Conservation (phyloP, 73 alveolate species). For the Tetrahymena malaccensis region DNA sequence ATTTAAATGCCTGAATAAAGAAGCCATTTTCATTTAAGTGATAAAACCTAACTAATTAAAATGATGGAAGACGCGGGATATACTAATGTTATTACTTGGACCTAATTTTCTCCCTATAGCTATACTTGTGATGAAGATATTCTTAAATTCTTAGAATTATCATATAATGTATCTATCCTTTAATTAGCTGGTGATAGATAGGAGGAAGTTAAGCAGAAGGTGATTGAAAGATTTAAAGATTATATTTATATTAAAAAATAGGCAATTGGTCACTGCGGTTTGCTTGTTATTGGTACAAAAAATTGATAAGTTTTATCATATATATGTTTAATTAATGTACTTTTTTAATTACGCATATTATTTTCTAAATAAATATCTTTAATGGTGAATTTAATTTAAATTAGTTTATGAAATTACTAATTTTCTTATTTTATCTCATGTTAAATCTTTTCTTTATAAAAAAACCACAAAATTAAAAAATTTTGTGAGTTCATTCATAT, state of each 20-base stretch:
- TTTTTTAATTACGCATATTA: no score
- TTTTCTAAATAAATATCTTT: no score
- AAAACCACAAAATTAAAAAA: no score
- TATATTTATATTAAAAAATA: not conserved
- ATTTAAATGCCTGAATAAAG: not conserved
- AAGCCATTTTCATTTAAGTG: conserved; percentile 1
- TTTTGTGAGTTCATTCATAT: no score
- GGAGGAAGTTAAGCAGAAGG: not conserved
- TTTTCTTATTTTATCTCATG: no score
- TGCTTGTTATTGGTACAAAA: not conserved
- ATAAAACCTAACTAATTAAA: not conserved
- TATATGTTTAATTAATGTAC: no score
- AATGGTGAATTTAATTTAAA: no score
- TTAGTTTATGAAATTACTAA: no score
- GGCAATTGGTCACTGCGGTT: not conserved
- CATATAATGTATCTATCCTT: not conserved
- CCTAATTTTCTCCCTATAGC: not conserved
- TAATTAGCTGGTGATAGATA: no score
- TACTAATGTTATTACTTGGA: not conserved
- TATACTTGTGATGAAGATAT: not conserved
- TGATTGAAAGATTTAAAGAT: not conserved
- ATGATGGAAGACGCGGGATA: conserved; percentile 15
- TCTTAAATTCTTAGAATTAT: not conserved
- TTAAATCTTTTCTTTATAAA: no score
- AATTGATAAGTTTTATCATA: not conserved